These are phyloP conservation scores for Drechmeria coniospora DNA, from an alignment of 2,329 filamentous ascomycete species.

Conservation along the genomic window DNA sequence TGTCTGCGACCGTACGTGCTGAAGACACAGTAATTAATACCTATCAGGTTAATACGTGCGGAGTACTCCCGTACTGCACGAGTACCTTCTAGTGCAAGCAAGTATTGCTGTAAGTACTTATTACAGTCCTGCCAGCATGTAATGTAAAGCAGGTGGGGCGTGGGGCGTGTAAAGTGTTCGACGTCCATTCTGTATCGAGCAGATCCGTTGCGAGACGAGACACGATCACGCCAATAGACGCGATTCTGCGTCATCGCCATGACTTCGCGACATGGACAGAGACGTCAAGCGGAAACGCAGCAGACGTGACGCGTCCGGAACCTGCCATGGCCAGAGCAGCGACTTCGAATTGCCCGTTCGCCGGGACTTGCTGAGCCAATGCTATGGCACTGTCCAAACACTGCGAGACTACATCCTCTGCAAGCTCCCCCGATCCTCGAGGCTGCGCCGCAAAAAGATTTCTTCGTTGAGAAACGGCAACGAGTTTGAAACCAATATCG, in stretches of 20 bases:
- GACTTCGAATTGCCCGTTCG: slow-evolving; percentile 11
- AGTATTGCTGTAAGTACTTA: no score
- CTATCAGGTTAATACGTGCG: no score
- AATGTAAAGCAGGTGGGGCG: no score
- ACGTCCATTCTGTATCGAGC: no score
- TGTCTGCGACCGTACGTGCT: no score
- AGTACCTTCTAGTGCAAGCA: no score
- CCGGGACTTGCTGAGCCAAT: slow-evolving; percentile 52
- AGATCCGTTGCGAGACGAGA: slow-evolving; percentile 1
- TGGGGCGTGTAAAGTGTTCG: no score
- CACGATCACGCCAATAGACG: not conserved
- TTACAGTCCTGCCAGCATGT: no score
- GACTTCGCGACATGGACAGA: slow-evolving; percentile 9
- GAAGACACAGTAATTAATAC: no score
- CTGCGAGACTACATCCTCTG: slow-evolving; percentile 56
- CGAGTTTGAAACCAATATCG: slow-evolving; percentile 28
- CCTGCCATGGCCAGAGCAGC: not conserved
- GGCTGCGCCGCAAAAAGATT: slow-evolving; percentile 42
- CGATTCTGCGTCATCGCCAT: not conserved
- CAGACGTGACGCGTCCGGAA: slow-evolving; percentile 9
- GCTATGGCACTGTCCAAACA: slow-evolving; percentile 50
- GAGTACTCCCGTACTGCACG: no score
- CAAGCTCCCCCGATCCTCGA: slow-evolving; percentile 52
- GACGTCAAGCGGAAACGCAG: slow-evolving; percentile 13
- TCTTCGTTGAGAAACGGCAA: slow-evolving; percentile 21